Conservation (phyloP, 371 early-diverging fungal species). For the Amoeboaphelidium protococcarum region DNA sequence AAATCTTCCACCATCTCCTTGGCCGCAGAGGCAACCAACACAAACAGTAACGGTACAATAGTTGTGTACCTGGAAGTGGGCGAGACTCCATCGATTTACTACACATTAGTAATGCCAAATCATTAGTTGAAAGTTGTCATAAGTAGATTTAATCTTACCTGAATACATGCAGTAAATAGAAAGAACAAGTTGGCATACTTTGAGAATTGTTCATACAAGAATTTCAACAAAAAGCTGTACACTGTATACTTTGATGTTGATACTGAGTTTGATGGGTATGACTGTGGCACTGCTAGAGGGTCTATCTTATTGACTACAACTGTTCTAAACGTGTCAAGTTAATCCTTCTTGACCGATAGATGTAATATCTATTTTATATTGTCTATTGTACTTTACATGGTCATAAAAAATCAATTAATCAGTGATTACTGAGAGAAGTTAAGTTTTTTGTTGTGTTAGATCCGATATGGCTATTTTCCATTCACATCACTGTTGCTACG, state of each 20-base stretch:
- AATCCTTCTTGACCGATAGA: no score
- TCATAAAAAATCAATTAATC: no score
- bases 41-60: conserved; percentile 63
- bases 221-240: conserved; percentile 67
- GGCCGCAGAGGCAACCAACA: conserved; percentile 68
- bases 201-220: conserved; percentile 74
- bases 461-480: no score
- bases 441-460: no score
- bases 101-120: neutral
- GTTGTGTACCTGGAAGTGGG: conserved; percentile 64
- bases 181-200: conserved; percentile 89
- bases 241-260: conserved; percentile 72
- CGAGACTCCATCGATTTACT: conserved; percentile 55
- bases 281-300: no score
- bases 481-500: no score
- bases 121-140: conserved; percentile 1
- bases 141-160: conserved; percentile 17
- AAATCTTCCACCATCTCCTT: conserved; percentile 92
- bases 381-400: no score
- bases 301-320: no score
- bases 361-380: no score
- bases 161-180: conserved; percentile 60
- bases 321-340: no score
- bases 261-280: no score
- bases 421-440: no score